These are phyloP conservation scores for Akanthomyces lecanii DNA, from an alignment of 2,329 filamentous ascomycete genomes.

Conservation along the genomic window DNA sequence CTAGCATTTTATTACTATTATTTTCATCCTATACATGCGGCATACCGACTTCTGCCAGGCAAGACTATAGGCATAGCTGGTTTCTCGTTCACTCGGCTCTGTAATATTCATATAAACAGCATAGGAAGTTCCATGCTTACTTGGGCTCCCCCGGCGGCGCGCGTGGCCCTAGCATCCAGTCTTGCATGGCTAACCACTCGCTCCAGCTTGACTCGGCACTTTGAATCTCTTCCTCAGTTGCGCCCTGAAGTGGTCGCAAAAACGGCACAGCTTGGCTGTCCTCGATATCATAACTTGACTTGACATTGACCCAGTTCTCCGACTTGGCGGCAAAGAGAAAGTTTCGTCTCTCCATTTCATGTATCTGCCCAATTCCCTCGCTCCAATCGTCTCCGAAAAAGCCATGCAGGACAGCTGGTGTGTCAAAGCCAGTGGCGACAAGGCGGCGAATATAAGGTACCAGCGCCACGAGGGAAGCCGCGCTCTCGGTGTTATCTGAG, in stretches of 20 bases:
- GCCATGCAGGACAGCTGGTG: slow-evolving; percentile 78
- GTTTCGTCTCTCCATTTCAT: slow-evolving; percentile 87
- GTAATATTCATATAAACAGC: neutral
- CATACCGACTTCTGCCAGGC: neutral
- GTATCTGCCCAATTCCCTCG: slow-evolving; percentile 72
- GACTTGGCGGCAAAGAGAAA: slow-evolving; percentile 95
- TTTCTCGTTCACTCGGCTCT: too few relatives aligned
- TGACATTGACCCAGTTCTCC: slow-evolving; percentile 83
- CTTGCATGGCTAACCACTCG: slow-evolving; percentile 93
- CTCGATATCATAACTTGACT: slow-evolving; percentile 83
- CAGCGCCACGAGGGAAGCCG: slow-evolving; percentile 55
- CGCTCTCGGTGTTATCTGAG: slow-evolving; percentile 21
- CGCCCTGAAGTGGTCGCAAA: slow-evolving; percentile 73
- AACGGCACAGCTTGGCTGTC: slow-evolving; percentile 83
- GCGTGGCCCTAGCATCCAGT: slow-evolving; percentile 93
- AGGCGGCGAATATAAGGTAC: slow-evolving; percentile 87
- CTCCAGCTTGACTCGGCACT: slow-evolving; percentile 84
- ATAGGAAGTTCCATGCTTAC: too few relatives aligned
- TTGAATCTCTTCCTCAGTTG: slow-evolving; percentile 74
- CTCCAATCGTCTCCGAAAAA: slow-evolving; percentile 96
- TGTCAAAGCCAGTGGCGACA: slow-evolving; percentile 88
- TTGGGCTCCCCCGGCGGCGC: slow-evolving; percentile 43
- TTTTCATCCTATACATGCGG: too few relatives aligned
- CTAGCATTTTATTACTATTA: neutral
- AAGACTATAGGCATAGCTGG: neutral